Evolutionary conservation across 352 stramenopile genomes (phyloP), one percentile per base, ranked within the genome.

Genomic region (Globisporangium radiosum): DNA sequence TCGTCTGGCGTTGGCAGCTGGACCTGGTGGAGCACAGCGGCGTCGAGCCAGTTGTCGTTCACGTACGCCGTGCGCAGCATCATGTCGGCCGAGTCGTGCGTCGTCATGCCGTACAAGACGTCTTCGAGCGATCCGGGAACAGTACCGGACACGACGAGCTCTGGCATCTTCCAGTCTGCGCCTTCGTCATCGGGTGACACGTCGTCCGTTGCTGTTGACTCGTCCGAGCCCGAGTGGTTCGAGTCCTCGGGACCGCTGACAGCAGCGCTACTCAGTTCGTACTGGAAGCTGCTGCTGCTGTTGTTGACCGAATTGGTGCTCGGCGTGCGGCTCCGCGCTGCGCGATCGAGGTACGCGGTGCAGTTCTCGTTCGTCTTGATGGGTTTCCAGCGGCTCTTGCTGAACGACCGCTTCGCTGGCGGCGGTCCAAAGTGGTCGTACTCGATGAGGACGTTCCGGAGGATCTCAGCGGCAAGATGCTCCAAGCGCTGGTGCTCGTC

Each of bases 51-150:
- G 33, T 47, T 11, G 17, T 65, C 63, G 42, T 66, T 49, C 25
- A 62, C 52, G 57, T 69, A 69, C 51, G 63, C 36, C 8, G 52
- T 62, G 47, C 52, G 57, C 17, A 65, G 25, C 51, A 65, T 38
- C 51, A 69, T 61, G 51, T 60, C 55, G 48, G 60, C 54, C 43
- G 60, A 61, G 55, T 66, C 60, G 55, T 51, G 54, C 4, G 54
- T 53, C 0, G 25, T 58, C 60, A 60, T 60, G 54, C 60, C 60
- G 39, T 61, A 66, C 9, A 66, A 40, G 19, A 66, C 47, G 54
- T 66, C 60, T 8, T 60, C 60, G 19, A 66, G 40, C 5, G 60
- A 61, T 4, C 60, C 60, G 36, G 55, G 25, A 9, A 66, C 60
- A 2, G 39, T 49, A 36, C 60, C 60, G 10, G 55, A 60, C 45